Base-by-base conservation (phyloP, 164 flowering plant genomes). In the Kalanchoe fedtschenkoi region DNA sequence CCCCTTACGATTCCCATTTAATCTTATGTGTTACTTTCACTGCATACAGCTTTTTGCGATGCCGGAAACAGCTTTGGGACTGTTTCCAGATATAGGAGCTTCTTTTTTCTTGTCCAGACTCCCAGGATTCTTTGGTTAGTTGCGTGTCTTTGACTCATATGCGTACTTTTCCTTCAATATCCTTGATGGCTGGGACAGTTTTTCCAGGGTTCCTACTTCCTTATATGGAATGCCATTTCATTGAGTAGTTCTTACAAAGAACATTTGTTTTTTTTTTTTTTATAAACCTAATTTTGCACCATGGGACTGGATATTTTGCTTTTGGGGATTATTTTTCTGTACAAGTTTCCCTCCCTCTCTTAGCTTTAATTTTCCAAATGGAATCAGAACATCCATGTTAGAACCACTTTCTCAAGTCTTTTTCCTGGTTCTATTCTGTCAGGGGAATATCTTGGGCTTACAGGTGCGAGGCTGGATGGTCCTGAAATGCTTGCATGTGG, bases 401-500 rank as follows among this genome's bases (percentile, higher is more conserved):
- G 46, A 42, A 19, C 11, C 21, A 6, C 24, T 22, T 47, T 47
- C 22, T 22, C 24, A 4, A 22, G 54, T 47, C 54, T 22, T 60
- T 15, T 51, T 19, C 11, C 28, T 32, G 19, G 28, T 3, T 51
- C 22, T 26, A 15, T 63, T 66, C 28, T 78, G 60, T 69, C 79
- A 92, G 97, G 98, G 22, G 97, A 89, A 71, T 92, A 89, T 80
- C 74, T 76, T 65, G 97, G 95, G 46, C 95, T 92, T 17, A 83
- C 98, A n/a, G 98, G 98, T 63, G 72, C 93, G 57, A 80, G 95
- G 75, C 73, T 92, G 76, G 90, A 87, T 81, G 96, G 96, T 62
- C 83, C 91, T 42, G 98, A 92, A 72, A 86, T 92, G 93, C 82
- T 87, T 79, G 90, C 84, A 38, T 92, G 90, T 78, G 97, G 97